Conservation (phyloP, 139 green algal species). For the Chlamydomonas eustigma region DNA sequence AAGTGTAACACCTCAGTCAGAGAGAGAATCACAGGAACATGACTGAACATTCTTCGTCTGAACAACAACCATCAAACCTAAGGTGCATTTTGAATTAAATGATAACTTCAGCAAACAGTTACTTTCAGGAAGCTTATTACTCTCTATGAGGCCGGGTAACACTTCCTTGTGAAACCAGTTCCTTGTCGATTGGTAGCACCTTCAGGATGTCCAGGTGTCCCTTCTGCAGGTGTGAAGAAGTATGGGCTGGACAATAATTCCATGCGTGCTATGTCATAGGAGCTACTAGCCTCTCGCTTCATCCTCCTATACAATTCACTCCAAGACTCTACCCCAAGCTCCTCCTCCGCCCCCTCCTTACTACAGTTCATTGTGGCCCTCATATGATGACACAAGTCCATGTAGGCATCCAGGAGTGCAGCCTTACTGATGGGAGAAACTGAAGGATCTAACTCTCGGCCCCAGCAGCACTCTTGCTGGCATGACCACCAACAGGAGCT, state of each 20-base stretch:
- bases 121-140: no score
- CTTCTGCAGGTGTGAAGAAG: slow-evolving; percentile 3
- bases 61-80: no score
- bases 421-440: background rate
- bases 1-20: no score
- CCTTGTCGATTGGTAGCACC: background rate
- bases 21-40: no score
- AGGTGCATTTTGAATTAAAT: no score
- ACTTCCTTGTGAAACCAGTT: slow-evolving; percentile 1
- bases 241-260: slow-evolving; percentile 8
- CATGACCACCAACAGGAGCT: background rate
- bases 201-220: background rate
- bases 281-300: background rate
- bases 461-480: background rate
- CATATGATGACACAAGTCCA: background rate
- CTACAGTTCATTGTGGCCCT: background rate
- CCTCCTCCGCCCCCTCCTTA: no score
- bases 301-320: background rate
- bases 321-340: background rate
- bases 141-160: no score
- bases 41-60: no score
- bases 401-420: background rate
- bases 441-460: background rate
- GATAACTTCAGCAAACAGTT: no score
- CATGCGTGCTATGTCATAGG: background rate